Percentiles rank a stretch among this genome's conserved stretches.
phyloP scores from a whole-genome alignment of 2,329 filamentous ascomycete genomes.

The Ophiostoma pallidulum region DNA sequence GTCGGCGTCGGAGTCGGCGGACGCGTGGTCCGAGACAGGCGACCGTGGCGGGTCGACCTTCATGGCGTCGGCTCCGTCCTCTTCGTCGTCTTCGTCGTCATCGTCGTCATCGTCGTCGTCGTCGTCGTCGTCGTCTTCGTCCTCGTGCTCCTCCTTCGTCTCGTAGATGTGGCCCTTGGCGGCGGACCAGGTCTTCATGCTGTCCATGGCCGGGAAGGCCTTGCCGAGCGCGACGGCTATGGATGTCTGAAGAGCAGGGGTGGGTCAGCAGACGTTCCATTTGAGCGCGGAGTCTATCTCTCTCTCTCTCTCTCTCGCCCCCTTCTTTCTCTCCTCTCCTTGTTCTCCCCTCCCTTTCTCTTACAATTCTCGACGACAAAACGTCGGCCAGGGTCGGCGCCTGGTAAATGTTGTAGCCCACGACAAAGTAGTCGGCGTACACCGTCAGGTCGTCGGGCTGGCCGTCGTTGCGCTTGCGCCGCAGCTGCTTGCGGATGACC shows the following conservation, averaged over 20 bases:
- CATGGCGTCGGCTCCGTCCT: slow-evolving; percentile 1
- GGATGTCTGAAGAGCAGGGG: too few relatives aligned
- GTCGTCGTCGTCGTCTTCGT: slow-evolving; percentile 7
- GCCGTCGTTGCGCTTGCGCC: slow-evolving; percentile 41
- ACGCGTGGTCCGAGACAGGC: too few relatives aligned
- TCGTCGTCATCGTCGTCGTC: slow-evolving; percentile 4
- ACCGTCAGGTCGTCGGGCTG: slow-evolving; percentile 45
- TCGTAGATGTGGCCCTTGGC: slow-evolving; percentile 44
- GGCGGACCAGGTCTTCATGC: slow-evolving; percentile 45
- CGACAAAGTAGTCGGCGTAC: slow-evolving; percentile 53
- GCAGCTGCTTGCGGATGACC: slow-evolving; percentile 60
- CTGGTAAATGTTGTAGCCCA: slow-evolving; percentile 59
- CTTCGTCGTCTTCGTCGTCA: slow-evolving; percentile 1
- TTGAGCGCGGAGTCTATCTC: too few relatives aligned
- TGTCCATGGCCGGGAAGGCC: slow-evolving; percentile 41
- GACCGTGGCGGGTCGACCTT: too few relatives aligned
- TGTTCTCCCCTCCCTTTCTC: too few relatives aligned
- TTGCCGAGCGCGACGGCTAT: slow-evolving; percentile 47
- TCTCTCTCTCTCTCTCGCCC: too few relatives aligned
- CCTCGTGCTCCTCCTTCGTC: slow-evolving; percentile 19
- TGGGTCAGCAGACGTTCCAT: too few relatives aligned
- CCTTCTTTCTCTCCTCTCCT: too few relatives aligned
- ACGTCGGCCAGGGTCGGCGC: slow-evolving; percentile 53
- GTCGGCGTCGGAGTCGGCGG: slow-evolving; percentile 18
- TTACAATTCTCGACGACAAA: slow-evolving; percentile 47